These are phyloP conservation scores for Quercus phellos DNA, from an alignment of 331 rosid species.

Conservation along the genomic window DNA sequence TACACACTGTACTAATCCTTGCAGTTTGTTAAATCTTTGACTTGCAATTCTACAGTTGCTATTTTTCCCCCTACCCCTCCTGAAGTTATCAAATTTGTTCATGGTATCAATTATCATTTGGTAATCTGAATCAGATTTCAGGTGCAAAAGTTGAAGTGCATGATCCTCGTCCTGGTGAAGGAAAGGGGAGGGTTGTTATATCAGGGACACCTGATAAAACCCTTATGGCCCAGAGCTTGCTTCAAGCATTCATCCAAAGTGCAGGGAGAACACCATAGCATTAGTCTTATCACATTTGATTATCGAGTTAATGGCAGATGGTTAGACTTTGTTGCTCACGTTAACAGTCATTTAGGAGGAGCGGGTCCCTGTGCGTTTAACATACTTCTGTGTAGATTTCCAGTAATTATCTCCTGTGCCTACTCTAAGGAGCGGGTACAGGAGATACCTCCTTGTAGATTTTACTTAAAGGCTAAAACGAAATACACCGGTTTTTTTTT, in stretches of 20 bases:
- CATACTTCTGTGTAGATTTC: background rate
- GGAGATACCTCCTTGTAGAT: background rate
- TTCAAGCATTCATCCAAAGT: conserved; percentile 57
- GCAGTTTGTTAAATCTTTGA: background rate
- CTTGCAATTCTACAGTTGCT: background rate
- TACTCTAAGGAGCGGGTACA: too few relatives aligned
- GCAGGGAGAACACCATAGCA: conserved; percentile 11
- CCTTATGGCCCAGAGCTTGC: conserved; percentile 58
- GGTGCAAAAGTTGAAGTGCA: conserved; percentile 55
- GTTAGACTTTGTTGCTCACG: background rate
- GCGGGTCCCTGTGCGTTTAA: background rate
- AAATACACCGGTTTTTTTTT: background rate
- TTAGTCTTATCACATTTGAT: background rate
- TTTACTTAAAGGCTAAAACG: background rate
- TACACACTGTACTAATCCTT: background rate
- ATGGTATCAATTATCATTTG: background rate
- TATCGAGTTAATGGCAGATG: background rate
- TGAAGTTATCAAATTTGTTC: conserved; percentile 10
- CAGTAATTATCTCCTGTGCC: too few relatives aligned
- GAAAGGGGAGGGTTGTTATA: conserved; percentile 55
- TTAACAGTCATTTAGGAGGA: background rate
- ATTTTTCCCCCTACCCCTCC: background rate
- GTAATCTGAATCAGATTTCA: conserved; percentile 51
- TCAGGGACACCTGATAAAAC: conserved; percentile 75
- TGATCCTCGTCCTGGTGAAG: conserved; percentile 45